A percentile compares a stretch with the other conserved stretches of the same genome.
phyloP scores from a whole-genome alignment of 2,329 filamentous ascomycete species.

The Thelonectria discophora region DNA sequence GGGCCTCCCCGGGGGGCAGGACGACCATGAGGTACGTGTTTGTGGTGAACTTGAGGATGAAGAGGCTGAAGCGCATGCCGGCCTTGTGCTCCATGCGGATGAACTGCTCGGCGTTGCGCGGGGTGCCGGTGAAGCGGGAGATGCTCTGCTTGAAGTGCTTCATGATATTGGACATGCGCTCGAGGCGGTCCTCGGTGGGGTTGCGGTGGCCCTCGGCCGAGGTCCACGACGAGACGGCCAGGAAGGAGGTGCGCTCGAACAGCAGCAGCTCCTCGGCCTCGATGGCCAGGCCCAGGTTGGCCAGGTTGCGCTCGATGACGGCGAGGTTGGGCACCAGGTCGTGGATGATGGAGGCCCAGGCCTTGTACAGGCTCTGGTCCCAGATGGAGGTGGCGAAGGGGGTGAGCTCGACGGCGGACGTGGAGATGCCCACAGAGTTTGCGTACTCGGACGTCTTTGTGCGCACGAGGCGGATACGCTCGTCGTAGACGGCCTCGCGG shows the following conservation, averaged over 20 bases:
- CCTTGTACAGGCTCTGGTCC: constrained; percentile 98
- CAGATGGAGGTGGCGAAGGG: constrained; percentile 97
- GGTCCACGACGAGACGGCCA: constrained; percentile 93
- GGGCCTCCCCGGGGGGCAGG: constrained; percentile 87
- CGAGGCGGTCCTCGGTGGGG: constrained; percentile 90
- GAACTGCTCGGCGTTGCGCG: constrained; percentile 84
- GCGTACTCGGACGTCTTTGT: constrained; percentile 72
- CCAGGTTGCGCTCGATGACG: constrained; percentile 86
- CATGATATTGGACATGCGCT: constrained; percentile 94
- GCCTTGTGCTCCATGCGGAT: constrained; percentile 84
- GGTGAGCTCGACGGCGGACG: constrained; percentile 69
- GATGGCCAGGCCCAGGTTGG: constrained; percentile 82
- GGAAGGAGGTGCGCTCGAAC: constrained; percentile 94
- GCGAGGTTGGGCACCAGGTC: constrained; percentile 94
- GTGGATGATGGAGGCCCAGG: constrained; percentile 98
- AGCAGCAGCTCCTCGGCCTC: constrained; percentile 93
- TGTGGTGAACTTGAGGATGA: constrained; percentile 93
- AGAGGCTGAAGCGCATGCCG: constrained; percentile 83
- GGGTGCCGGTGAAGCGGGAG: constrained; percentile 79
- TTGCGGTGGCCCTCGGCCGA: constrained; percentile 79
- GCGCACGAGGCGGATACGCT: constrained; percentile 80
- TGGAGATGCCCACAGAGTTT: constrained; percentile 46
- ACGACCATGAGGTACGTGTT: constrained; percentile 97
- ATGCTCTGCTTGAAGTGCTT: constrained; percentile 95
- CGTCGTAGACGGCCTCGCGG: constrained; percentile 84